A percentile compares a stretch with the other conserved stretches of the same genome.
phyloP scores from a whole-genome alignment of 2,329 filamentous ascomycete species.

The Harringtonia aguacate region DNA sequence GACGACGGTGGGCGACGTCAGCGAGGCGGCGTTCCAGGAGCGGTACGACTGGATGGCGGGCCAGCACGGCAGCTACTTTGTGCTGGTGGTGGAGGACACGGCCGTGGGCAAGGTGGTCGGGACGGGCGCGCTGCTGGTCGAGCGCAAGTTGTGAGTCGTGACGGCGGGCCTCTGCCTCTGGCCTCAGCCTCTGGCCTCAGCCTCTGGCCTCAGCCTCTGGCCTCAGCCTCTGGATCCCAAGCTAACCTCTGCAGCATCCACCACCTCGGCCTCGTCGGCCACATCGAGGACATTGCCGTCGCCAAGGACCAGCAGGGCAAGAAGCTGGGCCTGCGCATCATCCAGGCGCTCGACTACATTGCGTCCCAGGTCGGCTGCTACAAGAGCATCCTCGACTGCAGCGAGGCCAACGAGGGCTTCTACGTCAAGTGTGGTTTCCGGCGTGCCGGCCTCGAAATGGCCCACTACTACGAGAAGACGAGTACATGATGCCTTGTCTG shows the following conservation, averaged over 20 bases:
- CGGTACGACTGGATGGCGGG: conserved; percentile 74
- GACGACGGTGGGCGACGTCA: conserved; percentile 85
- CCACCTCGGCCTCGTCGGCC: conserved; percentile 71
- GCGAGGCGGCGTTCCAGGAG: conserved; percentile 60
- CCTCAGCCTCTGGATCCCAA: not conserved
- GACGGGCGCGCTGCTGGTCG: conserved; percentile 80
- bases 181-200: not conserved
- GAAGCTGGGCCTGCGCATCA: conserved; percentile 85
- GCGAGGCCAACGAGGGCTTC: conserved; percentile 91
- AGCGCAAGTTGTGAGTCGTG: conserved; percentile 74
- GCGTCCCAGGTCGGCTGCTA: conserved; percentile 88
- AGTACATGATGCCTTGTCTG: conserved; percentile 2
- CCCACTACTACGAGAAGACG: conserved; percentile 69
- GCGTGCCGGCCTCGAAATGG: conserved; percentile 89
- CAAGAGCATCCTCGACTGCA: conserved; percentile 95
- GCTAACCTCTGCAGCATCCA: conserved; percentile 49
- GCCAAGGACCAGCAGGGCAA: conserved; percentile 94
- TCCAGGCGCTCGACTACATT: conserved; percentile 84
- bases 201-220: not conserved
- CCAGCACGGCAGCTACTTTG: conserved; percentile 69
- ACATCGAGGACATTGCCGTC: conserved; percentile 97
- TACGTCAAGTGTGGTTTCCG: conserved; percentile 97
- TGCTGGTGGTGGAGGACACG: conserved; percentile 75
- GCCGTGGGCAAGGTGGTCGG: conserved; percentile 60
- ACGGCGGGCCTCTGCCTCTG: not conserved